A percentile compares a stretch with the other conserved stretches of the same genome.
Evolutionary conservation across 192 early-diverging fungal species (phyloP).

Genomic region (Gryganskiella cystojenkinii): DNA sequence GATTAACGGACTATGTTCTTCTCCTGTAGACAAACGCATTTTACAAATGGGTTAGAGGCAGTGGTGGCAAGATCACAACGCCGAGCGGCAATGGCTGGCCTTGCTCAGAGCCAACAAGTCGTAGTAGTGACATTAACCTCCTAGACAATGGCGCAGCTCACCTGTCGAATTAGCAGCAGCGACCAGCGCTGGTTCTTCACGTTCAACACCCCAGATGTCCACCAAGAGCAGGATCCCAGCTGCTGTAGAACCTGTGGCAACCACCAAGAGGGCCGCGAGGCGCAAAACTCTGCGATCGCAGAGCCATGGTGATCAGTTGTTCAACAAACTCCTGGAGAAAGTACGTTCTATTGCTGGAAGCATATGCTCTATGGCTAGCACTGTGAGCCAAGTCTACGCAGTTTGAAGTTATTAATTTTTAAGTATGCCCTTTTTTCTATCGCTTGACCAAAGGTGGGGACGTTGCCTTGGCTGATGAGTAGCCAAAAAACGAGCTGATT

Average conservation of each 20-base stretch:
- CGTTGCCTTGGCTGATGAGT: conserved; percentile 37
- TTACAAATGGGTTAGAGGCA: conserved; percentile 1
- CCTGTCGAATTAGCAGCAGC: background rate
- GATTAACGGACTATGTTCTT: background rate
- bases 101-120: background rate
- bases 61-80: background rate
- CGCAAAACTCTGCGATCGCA: conserved; percentile 24
- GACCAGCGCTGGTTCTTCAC: background rate
- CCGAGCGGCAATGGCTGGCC: background rate
- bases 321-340: conserved; percentile 39
- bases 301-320: conserved; percentile 37
- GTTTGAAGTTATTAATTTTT: background rate
- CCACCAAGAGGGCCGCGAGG: conserved; percentile 25
- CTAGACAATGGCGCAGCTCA: conserved; percentile 1
- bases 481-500: conserved; percentile 25
- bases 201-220: background rate
- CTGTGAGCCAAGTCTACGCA: conserved; percentile 4
- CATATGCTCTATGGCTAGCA: background rate
- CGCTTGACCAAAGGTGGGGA: conserved; percentile 30
- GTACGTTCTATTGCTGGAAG: conserved; percentile 12
- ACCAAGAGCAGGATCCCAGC: conserved; percentile 18
- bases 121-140: conserved; percentile 2
- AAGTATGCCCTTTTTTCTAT: background rate
- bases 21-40: background rate
- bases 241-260: conserved; percentile 6